Evolutionary conservation across 1,139 yeast species (phyloP).

Genomic region (Suhomyces panamericanus): DNA sequence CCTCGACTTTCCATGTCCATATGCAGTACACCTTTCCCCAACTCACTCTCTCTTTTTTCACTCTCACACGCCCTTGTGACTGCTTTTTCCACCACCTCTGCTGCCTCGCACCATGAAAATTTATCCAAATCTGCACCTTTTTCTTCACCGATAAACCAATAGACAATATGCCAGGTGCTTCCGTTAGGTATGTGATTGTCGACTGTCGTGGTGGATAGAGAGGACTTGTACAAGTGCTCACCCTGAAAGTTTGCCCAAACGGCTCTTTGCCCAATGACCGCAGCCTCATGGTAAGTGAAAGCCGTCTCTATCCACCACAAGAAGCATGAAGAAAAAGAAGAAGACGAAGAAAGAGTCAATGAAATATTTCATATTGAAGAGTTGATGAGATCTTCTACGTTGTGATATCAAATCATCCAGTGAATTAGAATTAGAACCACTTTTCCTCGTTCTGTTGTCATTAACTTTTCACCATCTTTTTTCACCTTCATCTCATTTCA

Average conservation of each 20-base stretch:
- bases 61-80: conserved; percentile 6
- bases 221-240: conserved; percentile 13
- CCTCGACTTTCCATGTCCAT: no score
- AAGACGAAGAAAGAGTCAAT: no score
- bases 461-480: no score
- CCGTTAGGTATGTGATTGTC: conserved; percentile 80
- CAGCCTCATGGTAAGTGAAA: conserved; percentile 2
- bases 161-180: conserved; percentile 92
- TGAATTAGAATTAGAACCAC: no score
- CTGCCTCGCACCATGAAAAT: conserved; percentile 7
- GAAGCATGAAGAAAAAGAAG: neutral
- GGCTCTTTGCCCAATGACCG: neutral
- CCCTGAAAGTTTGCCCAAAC: conserved; percentile 1
- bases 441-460: no score
- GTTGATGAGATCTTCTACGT: no score
- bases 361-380: no score
- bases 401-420: neutral
- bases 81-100: conserved; percentile 7
- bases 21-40: no score
- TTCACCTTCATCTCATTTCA: no score
- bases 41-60: neutral
- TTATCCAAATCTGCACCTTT: conserved; percentile 11
- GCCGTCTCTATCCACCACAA: conserved; percentile 4
- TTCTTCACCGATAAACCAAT: conserved; percentile 21
- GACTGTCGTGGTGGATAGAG: conserved; percentile 37